Evolutionary conservation across 1,284 basidiomycete species (phyloP).

Genomic region (Acaromyces ingoldii): DNA sequence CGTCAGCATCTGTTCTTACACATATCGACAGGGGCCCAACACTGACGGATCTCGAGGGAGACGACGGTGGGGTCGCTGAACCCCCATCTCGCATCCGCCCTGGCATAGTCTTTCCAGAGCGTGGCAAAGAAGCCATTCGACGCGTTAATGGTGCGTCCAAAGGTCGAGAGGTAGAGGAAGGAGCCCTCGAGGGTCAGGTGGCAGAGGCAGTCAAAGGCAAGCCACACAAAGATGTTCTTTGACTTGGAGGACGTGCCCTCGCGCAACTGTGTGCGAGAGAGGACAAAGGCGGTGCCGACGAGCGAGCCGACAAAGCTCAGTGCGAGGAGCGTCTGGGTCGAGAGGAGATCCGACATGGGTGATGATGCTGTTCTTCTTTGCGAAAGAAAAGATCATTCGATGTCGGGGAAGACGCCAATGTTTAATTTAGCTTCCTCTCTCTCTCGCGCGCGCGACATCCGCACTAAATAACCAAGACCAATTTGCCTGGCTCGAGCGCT

Average conservation of each 20-base stretch:
- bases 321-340: conserved; percentile 22
- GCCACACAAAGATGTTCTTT: conserved; percentile 32
- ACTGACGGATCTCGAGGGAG: conserved; percentile 27
- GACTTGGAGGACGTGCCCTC: conserved; percentile 11
- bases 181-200: conserved; percentile 39
- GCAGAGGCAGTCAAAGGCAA: conserved; percentile 41
- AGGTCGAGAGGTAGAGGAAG: conserved; percentile 36
- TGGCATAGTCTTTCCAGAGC: conserved; percentile 44
- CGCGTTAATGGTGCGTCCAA: conserved; percentile 26
- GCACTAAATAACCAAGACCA: too few relatives aligned
- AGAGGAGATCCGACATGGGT: conserved; percentile 22
- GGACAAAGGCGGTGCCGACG: conserved; percentile 14
- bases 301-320: conserved; percentile 27
- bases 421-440: too few relatives aligned
- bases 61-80: conserved; percentile 34
- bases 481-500: too few relatives aligned
- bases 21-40: too few relatives aligned
- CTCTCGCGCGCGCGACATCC: too few relatives aligned
- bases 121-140: conserved; percentile 30
- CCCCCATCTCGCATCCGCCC: conserved; percentile 40
- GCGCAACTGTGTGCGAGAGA: conserved; percentile 10
- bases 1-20: too few relatives aligned
- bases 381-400: too few relatives aligned
- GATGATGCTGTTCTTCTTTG: too few relatives aligned
- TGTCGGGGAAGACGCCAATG: too few relatives aligned